Base-by-base conservation (phyloP, 2,329 filamentous ascomycete genomes). In the Truncatella angustata region DNA sequence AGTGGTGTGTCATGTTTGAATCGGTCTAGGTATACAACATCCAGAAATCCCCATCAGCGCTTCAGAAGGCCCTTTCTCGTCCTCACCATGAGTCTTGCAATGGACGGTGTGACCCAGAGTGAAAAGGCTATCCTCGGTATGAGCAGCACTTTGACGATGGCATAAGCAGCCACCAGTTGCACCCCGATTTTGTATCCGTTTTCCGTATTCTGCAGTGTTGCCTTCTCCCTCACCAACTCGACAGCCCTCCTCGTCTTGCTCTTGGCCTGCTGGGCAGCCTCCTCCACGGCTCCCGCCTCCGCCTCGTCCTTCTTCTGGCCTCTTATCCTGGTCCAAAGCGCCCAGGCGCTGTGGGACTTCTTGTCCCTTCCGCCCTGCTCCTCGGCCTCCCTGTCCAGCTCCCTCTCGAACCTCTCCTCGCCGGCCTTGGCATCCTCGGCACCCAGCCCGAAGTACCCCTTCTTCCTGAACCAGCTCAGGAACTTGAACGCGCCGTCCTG, bases 21-120 rank as follows among this genome's bases (percentile, higher is more conserved):
- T 32, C 28, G 28, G 7, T 32, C 28, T 32, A 32, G 11, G 24
- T 21, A 40, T 40, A 40, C 37, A 40, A n/a, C n/a, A n/a, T n/a
- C 35, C 24, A 18, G 20, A 16, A 23, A 9, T 40, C n/a, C 14
- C 24, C 18, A 40, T 20, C 47, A 51, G 54, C 63, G 32, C 42
- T 54, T 61, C 50, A 60, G 59, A 46, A 68, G 28, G 3, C 53
- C 48, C 12, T 54, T 61, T 44, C 65, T 57, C 18, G 69, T 50
- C 44, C 69, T 69, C 11, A 88, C 70, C 35, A 89, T 73, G 20
- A 81, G 73, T 39, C 85, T 80, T 2, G 92, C 92, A 76, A 97
- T 95, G 88, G 90, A 95, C 4, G 94, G 94, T 43, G 94, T 96
- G 12, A 82, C 87, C 90, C 89, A 96, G 4, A 95, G 80, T 71